These are phyloP conservation scores for Malus hybrid DNA, from an alignment of 331 rosid species.

Conservation along the genomic window DNA sequence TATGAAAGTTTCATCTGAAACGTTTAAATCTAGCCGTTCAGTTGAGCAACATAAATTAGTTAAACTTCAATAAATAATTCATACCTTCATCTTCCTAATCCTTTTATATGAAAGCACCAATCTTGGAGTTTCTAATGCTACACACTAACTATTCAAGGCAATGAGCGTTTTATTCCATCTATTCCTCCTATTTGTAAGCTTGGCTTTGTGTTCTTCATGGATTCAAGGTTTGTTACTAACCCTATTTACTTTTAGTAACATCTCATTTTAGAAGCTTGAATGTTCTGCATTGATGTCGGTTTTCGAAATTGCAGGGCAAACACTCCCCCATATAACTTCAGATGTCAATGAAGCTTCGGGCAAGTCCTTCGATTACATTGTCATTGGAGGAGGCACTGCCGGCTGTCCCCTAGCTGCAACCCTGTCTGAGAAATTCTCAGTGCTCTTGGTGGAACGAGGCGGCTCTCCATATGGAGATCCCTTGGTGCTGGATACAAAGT, in stretches of 20 bases:
- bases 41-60: neutral
- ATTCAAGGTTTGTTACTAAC: conserved; percentile 39
- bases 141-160: neutral
- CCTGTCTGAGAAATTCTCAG: conserved; percentile 53
- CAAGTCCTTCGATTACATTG: conserved; percentile 52
- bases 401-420: conserved; percentile 76
- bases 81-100: conserved; percentile 2
- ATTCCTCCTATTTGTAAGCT: conserved; percentile 22
- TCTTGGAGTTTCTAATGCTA: conserved; percentile 29
- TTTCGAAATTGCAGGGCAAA: conserved; percentile 16
- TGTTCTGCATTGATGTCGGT: neutral
- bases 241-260: neutral
- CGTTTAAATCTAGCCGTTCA: neutral
- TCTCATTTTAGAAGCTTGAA: neutral
- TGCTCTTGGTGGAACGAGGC: conserved; percentile 63
- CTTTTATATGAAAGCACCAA: conserved; percentile 12
- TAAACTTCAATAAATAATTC: conserved; percentile 15
- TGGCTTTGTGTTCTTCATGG: conserved; percentile 20
- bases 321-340: conserved; percentile 56
- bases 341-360: conserved; percentile 56
- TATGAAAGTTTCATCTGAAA: neutral
- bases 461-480: conserved; percentile 60
- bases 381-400: conserved; percentile 72
- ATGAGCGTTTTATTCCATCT: conserved; percentile 18
- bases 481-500: conserved; percentile 31